Evolutionary conservation across 1,284 basidiomycete genomes (phyloP), one percentile per base, ranked within the genome.

Genomic region (Leccinum fallax): DNA sequence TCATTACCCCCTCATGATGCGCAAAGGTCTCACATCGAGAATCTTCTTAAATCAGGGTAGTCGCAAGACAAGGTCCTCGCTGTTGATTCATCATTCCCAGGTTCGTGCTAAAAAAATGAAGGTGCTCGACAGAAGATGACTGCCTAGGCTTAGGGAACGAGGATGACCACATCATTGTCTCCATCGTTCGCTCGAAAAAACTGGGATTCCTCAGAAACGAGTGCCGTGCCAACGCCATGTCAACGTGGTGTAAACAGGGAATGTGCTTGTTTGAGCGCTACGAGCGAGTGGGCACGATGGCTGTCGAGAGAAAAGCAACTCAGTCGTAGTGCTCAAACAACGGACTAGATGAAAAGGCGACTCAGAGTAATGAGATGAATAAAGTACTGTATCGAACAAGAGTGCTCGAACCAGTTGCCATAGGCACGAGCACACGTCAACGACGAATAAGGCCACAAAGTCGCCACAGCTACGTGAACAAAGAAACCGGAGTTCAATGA

Each of bases 61-160:
- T 86, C 82, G 84, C 75, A 78, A 53, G 82, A 87, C 68, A 87
- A 81, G 55, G 83, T 82, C 58, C 87, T 86, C 70, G 83, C 82
- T 77, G 83, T 89, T 21, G 85, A 87, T 70, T 84, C 85, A 49
- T 84, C 85, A 49, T 26, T 15, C 46, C 19, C 87, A 82, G 85
- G 86, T 81, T 61, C 11, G 65, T 67, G 74, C 24, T 63, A 36
- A 62, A 48, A 58, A 28, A 30, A 30, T 57, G 15, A 76, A 67
- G 56, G 70, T 60, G 11, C 43, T 66, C 8, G 57, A 68, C 59
- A 51, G 60, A 55, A 19, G 56, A 61, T 74, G 53, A 70, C 55
- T 46, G 32, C n/a, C 52, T 34, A 53, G 34, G 49, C 60, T 13
- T 63, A 76, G 73, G 69, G 21, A 74, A 76, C 43, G 70, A 77